These are phyloP conservation scores for Mucor sp. DNA, from an alignment of 371 early-diverging fungal genomes.

Conservation along the genomic window DNA sequence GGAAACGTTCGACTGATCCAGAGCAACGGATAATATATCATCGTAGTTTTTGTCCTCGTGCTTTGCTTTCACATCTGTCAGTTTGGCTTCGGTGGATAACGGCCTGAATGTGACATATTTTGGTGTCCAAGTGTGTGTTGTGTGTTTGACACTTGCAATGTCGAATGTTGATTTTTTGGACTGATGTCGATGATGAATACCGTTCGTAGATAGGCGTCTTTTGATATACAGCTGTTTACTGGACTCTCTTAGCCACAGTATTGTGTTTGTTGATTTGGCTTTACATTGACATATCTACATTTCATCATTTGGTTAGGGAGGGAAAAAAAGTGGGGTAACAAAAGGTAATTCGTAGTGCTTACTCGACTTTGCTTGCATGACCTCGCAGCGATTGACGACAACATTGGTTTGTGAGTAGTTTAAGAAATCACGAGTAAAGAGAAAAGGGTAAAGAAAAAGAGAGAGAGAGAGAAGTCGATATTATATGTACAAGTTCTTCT, in stretches of 20 bases:
- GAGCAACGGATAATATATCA: constrained; percentile 31
- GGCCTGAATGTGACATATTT: neutral
- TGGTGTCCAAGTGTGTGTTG: neutral
- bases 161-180: neutral
- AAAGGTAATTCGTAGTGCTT: neutral
- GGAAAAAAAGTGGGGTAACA: neutral
- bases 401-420: neutral
- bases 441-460: neutral
- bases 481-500: neutral
- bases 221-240: neutral
- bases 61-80: neutral
- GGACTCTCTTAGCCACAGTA: neutral
- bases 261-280: neutral
- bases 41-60: constrained; percentile 2
- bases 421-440: neutral
- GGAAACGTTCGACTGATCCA: constrained; percentile 42
- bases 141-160: neutral
- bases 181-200: neutral
- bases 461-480: neutral
- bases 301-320: neutral
- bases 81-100: neutral
- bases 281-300: constrained; percentile 2
- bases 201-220: neutral
- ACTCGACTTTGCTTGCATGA: constrained; percentile 20
- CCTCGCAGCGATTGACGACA: constrained; percentile 15